Evolutionary conservation across 1,139 yeast genomes (phyloP), one percentile per base, ranked within the genome.

Genomic region (Pichia inconspicua): DNA sequence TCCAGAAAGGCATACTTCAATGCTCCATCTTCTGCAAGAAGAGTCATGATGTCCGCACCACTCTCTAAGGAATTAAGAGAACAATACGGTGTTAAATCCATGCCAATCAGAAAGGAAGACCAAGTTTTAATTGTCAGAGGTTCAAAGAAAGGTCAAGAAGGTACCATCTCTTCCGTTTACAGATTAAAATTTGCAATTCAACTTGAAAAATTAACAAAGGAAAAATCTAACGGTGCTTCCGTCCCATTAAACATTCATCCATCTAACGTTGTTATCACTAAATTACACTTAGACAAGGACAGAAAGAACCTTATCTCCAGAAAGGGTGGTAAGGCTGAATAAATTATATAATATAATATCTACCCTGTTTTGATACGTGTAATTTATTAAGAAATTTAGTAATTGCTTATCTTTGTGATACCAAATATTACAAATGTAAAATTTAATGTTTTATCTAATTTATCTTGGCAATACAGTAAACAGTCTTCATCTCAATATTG

Each of bases 1-100:
- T 81, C 97, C 76, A 90, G 99, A 87, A 92, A 92, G 90, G 98
- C 98, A 75, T 85, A 94, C 87, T 94, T 94, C 90, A 78, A 79
- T 68, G 95, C 99, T 64, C 95, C 98, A 68, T 92, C 98, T 63
- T 85, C 92, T 64, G 89, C 78, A 71, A 89, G 97, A 80, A 89
- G 98, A 79, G 78, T 76, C 65, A 78, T 94, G 75, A 79, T 94
- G 84, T 85, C 97, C 68, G 98, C 98, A 74, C 97, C 98, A 69
- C 84, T 94, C 70, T 92, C 98, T 67, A 92, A 94, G 84, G 98
- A 94, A 80, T 87, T 94, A 78, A 87, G 95, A 76, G 94, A 84
- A 74, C 85, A 94, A 80, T 92, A 89, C 88, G 89, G 89, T 75
- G 80, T 92, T 78, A 88, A 82, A 73, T 78, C 97, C 64, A 78